Evolutionary conservation across 495 filamentous ascomycete species (phyloP).

Genomic region (Melanomma pulvis-pyrius): DNA sequence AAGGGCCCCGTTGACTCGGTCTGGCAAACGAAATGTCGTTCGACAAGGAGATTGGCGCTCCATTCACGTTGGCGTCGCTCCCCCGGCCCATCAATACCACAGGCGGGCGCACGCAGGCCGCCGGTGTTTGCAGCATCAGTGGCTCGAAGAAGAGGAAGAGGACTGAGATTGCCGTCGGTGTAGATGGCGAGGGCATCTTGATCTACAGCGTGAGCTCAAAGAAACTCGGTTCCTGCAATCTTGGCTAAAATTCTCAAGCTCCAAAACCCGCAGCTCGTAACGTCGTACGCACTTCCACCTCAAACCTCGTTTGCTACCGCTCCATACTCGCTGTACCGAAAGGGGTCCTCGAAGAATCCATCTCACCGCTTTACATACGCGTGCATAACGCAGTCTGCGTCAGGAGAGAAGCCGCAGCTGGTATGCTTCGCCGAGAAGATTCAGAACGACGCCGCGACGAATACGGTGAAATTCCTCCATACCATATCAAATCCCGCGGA

Average conservation of each 20-base stretch:
- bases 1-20: neutral
- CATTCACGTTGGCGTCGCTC: slow-evolving; percentile 44
- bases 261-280: slow-evolving; percentile 74
- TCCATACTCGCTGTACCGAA: slow-evolving; percentile 72
- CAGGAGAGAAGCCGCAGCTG: slow-evolving; percentile 41
- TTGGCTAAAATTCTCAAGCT: slow-evolving; percentile 55
- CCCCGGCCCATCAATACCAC: slow-evolving; percentile 38
- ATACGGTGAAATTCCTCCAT: slow-evolving; percentile 25
- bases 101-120: slow-evolving; percentile 38
- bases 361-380: slow-evolving; percentile 74
- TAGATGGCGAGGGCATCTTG: slow-evolving; percentile 89
- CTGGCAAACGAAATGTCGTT: slow-evolving; percentile 38
- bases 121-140: slow-evolving; percentile 65
- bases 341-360: slow-evolving; percentile 49
- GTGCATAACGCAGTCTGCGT: slow-evolving; percentile 43
- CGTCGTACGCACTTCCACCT: slow-evolving; percentile 83
- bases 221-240: neutral
- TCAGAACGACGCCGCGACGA: slow-evolving; percentile 7
- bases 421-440: slow-evolving; percentile 41
- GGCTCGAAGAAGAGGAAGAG: slow-evolving; percentile 83
- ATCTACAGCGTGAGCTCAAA: slow-evolving; percentile 77
- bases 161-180: slow-evolving; percentile 77
- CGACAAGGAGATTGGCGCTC: slow-evolving; percentile 38
- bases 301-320: slow-evolving; percentile 77
- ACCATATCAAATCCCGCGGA: slow-evolving; percentile 10